A percentile compares a stretch with the other conserved stretches of the same genome.
These are phyloP conservation scores for Globisporangium cylindrosporum DNA, from an alignment of 352 stramenopile genomes.

Conservation along the genomic window DNA sequence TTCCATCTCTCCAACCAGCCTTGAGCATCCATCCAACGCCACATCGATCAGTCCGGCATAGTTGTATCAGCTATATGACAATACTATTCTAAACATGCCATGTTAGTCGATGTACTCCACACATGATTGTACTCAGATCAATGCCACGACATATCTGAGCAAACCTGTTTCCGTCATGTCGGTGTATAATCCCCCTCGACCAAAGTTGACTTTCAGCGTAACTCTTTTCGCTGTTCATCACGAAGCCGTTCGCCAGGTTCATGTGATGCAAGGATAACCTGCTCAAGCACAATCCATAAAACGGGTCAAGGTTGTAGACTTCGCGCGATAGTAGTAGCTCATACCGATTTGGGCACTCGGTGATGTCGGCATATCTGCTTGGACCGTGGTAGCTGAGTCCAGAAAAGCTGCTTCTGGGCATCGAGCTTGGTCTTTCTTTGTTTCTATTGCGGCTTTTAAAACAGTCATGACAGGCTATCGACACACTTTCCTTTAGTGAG, in stretches of 20 bases:
- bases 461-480: background rate
- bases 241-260: background rate
- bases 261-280: background rate
- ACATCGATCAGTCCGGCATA: background rate
- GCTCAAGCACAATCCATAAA: background rate
- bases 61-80: background rate
- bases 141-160: background rate
- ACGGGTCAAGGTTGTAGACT: background rate
- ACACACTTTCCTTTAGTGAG: background rate
- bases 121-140: background rate
- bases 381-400: background rate
- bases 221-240: background rate
- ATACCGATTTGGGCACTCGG: background rate
- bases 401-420: background rate
- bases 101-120: background rate
- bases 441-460: slow-evolving; percentile 6
- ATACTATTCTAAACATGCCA: background rate
- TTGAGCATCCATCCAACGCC: background rate
- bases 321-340: background rate
- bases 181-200: background rate
- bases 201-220: background rate
- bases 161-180: background rate
- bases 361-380: background rate
- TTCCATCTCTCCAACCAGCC: background rate
- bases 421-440: background rate